Base-by-base conservation (phyloP, 208 protist species). In the Crithidia bombi region DNA sequence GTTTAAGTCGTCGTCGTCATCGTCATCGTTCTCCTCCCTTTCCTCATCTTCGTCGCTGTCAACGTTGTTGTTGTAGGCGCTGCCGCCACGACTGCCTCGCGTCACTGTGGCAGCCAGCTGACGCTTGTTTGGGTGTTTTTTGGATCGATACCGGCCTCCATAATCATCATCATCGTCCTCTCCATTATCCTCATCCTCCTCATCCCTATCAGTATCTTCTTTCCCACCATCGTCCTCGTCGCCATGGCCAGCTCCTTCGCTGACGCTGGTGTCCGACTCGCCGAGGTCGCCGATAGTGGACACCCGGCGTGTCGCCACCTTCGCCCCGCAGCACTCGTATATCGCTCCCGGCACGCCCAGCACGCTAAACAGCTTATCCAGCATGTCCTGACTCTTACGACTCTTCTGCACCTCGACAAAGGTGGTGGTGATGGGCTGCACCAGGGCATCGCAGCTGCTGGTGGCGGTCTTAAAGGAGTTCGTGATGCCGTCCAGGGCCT, bases 321-420 rank as follows among this genome's bases (percentile, higher is more conserved):
- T 89, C 51, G 80, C 84, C 1, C 86, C 87, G 54, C 87, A 94
- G 55, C 69, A 70, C 36, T 84, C 73, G 65, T 96, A 96, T 44
- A 96, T 78, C 7, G 79, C 67, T 12, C 89, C 89, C 4, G 91
- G 91, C 11, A 93, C 85, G 38, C 79, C 67, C 55, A 90, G 70
- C 0, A 96, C 83, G 26, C 69, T 85, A 59, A 88, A 86, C 41
- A 94, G 73, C 69, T 93, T 94, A 39, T 81, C 81, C 23, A 96
- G 78, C 52, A 83, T 82, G 26, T 92, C 87, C 47, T 87, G 78
- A 46, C 68, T 89, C 54, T 81, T 56, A 9, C 79, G 65, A 28
- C 73, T 83, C 9, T 67, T 69, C 46, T 85, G 77, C 58, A 93
- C 65, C 6, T 85, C 75, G 0, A 81, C 50, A 66, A 89, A 89